These are phyloP conservation scores for Limnomonas spitsbergensis DNA, from an alignment of 139 green algal species.

Conservation along the genomic window DNA sequence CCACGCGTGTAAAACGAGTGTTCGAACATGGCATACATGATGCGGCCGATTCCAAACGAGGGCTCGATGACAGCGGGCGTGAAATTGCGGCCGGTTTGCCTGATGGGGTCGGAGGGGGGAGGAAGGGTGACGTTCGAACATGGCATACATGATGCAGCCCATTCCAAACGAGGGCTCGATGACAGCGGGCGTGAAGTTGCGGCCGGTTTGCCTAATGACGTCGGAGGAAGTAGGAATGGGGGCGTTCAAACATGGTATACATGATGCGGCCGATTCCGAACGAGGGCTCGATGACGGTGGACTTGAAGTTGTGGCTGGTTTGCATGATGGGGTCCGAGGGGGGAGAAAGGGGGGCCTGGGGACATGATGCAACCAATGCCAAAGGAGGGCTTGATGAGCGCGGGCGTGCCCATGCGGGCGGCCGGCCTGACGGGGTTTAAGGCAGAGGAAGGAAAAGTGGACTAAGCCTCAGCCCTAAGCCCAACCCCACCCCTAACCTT, in stretches of 20 bases:
- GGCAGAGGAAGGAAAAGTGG: too few relatives aligned
- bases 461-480: too few relatives aligned
- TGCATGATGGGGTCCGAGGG: too few relatives aligned
- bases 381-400: constrained; percentile 98
- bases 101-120: too few relatives aligned
- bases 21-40: constrained; percentile 99
- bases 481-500: too few relatives aligned
- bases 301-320: constrained; percentile 76
- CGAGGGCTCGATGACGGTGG: constrained; percentile 96
- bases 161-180: constrained; percentile 99
- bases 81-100: constrained; percentile 66
- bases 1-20: constrained; percentile 90
- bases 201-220: constrained; percentile 46
- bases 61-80: constrained; percentile 95
- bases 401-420: constrained; percentile 80
- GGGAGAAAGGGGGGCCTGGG: too few relatives aligned
- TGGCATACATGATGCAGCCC: constrained; percentile 96
- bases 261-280: constrained; percentile 98
- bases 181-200: constrained; percentile 85
- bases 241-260: constrained; percentile 98
- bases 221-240: too few relatives aligned
- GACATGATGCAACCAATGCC: constrained; percentile 98
- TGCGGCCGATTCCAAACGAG: constrained; percentile 96
- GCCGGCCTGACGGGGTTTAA: too few relatives aligned
- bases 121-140: too few relatives aligned